phyloP scores from a whole-genome alignment of 2,329 filamentous ascomycete genomes.

The Cordyceps farinosa region DNA sequence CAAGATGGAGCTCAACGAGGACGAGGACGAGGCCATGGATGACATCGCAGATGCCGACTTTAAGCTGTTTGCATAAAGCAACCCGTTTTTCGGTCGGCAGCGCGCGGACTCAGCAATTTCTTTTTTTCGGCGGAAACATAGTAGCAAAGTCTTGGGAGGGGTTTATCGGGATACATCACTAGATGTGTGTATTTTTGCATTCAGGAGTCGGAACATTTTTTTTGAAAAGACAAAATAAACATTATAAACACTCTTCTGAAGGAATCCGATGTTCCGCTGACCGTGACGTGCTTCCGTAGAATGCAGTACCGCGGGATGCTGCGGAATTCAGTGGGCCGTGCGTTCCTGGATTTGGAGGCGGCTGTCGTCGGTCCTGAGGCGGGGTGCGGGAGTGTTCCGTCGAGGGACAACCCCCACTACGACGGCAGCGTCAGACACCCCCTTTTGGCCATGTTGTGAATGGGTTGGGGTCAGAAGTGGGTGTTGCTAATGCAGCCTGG shows the following conservation, averaged over 20 bases:
- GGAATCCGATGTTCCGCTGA: conserved; percentile 9
- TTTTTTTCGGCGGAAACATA: conserved; percentile 4
- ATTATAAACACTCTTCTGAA: not conserved
- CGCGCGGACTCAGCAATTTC: not conserved
- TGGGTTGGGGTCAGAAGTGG: no score
- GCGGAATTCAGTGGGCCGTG: conserved; percentile 9
- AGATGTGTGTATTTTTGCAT: conserved; percentile 7
- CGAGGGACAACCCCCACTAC: not conserved
- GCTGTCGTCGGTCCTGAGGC: conserved; percentile 14
- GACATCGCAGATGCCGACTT: conserved; percentile 53
- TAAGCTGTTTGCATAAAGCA: conserved; percentile 48
- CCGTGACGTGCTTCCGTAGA: conserved; percentile 8
- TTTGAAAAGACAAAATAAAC: not conserved
- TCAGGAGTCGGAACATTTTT: conserved; percentile 5
- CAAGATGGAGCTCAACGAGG: conserved; percentile 62
- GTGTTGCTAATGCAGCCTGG: not conserved
- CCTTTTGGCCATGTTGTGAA: not conserved
- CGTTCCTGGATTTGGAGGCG: conserved; percentile 4
- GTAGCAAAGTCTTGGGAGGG: not conserved
- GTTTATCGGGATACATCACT: conserved; percentile 1
- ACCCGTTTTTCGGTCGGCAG: not conserved
- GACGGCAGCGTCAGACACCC: not conserved
- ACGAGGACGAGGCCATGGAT: conserved; percentile 49
- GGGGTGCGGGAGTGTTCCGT: conserved; percentile 16
- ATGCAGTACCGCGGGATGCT: not conserved